Percentiles rank a stretch among this genome's conserved stretches.
phyloP scores from a whole-genome alignment of 1,284 basidiomycete genomes.

The Ceratobasidium sp. region DNA sequence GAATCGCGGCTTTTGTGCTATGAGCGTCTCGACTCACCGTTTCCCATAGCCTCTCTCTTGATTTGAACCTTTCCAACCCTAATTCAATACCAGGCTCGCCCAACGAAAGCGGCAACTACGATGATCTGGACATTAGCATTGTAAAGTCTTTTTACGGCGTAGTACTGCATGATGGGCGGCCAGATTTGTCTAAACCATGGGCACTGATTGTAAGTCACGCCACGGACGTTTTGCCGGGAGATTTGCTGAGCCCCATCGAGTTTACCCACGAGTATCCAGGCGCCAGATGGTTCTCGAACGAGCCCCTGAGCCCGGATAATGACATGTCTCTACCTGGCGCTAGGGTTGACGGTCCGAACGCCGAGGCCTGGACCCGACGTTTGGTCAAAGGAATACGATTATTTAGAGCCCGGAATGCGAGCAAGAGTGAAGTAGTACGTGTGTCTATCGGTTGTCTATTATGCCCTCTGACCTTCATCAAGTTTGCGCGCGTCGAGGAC shows the following conservation, averaged over 20 bases:
- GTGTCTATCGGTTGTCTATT: neutral
- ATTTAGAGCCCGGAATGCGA: neutral
- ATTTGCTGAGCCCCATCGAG: neutral
- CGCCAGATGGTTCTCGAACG: neutral
- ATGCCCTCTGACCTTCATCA: neutral
- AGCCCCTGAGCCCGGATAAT: neutral
- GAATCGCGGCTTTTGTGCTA: neutral
- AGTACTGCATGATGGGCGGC: neutral
- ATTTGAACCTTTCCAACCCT: neutral
- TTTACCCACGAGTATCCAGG: neutral
- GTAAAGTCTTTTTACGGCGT: neutral
- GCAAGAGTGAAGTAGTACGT: neutral
- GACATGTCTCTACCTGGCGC: slow-evolving; percentile 1
- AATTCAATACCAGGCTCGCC: neutral
- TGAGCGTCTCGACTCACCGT: neutral
- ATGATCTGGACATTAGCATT: neutral
- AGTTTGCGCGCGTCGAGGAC: neutral
- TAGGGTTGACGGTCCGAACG: neutral
- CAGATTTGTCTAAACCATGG: neutral
- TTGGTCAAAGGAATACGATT: neutral
- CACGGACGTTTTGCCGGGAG: neutral
- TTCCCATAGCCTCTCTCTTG: neutral
- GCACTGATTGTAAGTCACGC: slow-evolving; percentile 5
- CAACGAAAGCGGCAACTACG: neutral
- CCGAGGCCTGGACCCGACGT: neutral